These are phyloP conservation scores for Picea abies DNA, from an alignment of 83 land plant genomes.

Conservation along the genomic window DNA sequence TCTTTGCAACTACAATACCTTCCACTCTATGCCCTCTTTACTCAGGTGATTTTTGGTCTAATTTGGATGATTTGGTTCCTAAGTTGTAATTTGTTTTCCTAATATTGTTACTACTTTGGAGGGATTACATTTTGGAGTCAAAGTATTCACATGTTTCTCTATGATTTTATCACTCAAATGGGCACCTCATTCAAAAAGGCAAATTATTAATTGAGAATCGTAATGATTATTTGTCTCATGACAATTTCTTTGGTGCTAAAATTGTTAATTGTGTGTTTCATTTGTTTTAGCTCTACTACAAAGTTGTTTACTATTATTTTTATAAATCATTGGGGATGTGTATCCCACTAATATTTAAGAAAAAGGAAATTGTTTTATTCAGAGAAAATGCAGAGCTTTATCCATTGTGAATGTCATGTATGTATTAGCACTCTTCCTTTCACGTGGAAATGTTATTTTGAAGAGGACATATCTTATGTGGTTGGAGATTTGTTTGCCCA, in stretches of 20 bases:
- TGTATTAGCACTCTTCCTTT: no score
- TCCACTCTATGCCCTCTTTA: constrained; percentile 80
- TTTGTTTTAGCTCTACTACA: no score
- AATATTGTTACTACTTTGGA: not conserved
- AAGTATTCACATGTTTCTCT: not conserved
- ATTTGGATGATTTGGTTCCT: not conserved
- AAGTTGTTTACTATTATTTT: no score
- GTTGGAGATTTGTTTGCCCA: no score
- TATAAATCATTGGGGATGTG: no score
- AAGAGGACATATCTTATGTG: no score
- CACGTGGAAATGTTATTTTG: no score
- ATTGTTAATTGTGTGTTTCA: not conserved
- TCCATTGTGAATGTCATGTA: no score
- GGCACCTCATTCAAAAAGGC: constrained; percentile 53
- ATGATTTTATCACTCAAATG: constrained; percentile 41
- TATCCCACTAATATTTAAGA: no score
- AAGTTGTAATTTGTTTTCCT: not conserved
- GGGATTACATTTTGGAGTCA: not conserved
- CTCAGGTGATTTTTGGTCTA: constrained; percentile 41
- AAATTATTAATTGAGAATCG: constrained; percentile 21
- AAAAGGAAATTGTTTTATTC: no score
- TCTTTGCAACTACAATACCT: constrained; percentile 84
- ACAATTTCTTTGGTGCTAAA: not conserved
- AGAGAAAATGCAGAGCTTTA: no score
- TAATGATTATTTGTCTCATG: no score